These are phyloP conservation scores for Aurantiochytrium sp. DNA, from an alignment of 108 stramenopile species.

Conservation along the genomic window DNA sequence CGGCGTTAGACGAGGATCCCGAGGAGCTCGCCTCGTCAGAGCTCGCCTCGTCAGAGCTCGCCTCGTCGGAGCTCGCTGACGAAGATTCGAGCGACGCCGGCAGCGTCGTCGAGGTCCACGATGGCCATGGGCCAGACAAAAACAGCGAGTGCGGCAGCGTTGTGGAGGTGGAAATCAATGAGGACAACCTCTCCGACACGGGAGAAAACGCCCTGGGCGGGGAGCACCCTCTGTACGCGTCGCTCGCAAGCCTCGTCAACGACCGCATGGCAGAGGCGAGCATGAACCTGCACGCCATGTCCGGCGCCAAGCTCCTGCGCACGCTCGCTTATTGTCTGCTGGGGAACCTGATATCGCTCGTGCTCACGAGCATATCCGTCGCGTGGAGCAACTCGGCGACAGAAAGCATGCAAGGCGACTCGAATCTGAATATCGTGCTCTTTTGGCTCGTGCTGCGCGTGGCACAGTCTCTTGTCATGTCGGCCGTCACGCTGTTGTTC, in stretches of 20 bases:
- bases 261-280: conserved; percentile 6
- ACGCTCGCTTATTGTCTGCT: background rate
- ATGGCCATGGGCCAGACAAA: background rate
- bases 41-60: too few relatives aligned
- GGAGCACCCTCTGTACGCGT: background rate
- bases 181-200: background rate
- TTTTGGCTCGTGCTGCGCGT: conserved; percentile 1
- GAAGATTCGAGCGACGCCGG: background rate
- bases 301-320: background rate
- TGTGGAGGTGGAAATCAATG: background rate
- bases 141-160: background rate
- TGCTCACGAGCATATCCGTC: background rate
- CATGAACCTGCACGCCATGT: conserved; percentile 13
- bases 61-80: too few relatives aligned
- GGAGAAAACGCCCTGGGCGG: background rate
- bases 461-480: background rate
- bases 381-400: background rate
- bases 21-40: too few relatives aligned
- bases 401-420: background rate
- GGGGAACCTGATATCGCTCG: background rate
- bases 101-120: background rate
- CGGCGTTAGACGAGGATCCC: too few relatives aligned
- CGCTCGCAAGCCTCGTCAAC: background rate
- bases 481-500: background rate
- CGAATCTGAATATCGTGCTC: background rate